Evolutionary conservation across 2,329 filamentous ascomycete species (phyloP).

Genomic region (Dothistroma septosporum): DNA sequence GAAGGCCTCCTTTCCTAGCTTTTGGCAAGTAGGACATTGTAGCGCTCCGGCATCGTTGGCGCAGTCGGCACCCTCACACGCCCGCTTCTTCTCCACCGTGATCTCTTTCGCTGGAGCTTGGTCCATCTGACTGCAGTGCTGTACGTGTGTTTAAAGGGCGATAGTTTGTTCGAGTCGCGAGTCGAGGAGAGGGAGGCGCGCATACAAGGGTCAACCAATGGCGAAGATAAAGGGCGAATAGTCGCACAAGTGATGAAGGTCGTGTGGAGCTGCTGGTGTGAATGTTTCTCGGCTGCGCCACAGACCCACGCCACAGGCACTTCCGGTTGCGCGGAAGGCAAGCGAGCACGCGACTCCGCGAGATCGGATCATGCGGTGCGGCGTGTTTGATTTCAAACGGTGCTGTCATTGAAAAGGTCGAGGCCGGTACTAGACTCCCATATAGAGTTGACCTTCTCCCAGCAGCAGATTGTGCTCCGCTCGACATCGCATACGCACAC

Average conservation of each 20-base stretch:
- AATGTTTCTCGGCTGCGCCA: too few species aligned
- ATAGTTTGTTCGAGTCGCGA: background rate
- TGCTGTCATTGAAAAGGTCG: background rate
- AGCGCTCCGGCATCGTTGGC: slow-evolving; percentile 77
- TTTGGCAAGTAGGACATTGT: slow-evolving; percentile 93
- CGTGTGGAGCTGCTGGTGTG: background rate
- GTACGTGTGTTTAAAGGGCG: background rate
- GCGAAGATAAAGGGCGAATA: background rate
- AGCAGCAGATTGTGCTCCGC: background rate
- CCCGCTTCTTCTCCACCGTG: slow-evolving; percentile 51
- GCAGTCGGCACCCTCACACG: slow-evolving; percentile 80
- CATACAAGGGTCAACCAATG: background rate
- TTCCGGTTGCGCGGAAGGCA: background rate
- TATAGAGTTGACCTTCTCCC: background rate
- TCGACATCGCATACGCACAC: background rate
- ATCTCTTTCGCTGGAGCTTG: slow-evolving; percentile 35
- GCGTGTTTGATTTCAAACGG: background rate
- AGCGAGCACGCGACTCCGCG: slow-evolving; percentile 4
- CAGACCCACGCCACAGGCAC: background rate
- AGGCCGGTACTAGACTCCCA: background rate
- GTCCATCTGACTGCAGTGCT: slow-evolving; percentile 21
- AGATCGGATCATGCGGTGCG: background rate
- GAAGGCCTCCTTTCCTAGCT: slow-evolving; percentile 83
- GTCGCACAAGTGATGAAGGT: background rate
- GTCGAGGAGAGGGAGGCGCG: background rate